Evolutionary conservation across 108 stramenopile species (phyloP).

Genomic region (Pseudonitzschia delicatissima): DNA sequence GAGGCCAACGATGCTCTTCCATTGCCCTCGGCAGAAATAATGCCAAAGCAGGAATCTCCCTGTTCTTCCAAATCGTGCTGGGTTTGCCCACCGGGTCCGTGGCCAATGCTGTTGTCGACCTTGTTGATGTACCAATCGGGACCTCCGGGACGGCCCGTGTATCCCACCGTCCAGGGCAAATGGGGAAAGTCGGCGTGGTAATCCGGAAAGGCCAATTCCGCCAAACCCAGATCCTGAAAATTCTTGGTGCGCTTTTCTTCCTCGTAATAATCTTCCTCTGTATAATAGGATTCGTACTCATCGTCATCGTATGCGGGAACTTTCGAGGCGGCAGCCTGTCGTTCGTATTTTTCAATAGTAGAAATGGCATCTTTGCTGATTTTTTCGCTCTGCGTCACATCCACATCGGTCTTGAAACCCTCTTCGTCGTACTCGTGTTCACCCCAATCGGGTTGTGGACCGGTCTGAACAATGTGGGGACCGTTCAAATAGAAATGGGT

Average conservation of each 20-base stretch:
- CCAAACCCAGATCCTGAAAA: constrained; percentile 44
- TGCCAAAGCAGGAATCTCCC: constrained; percentile 90
- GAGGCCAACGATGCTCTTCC: neutral
- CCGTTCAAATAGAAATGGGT: constrained; percentile 73
- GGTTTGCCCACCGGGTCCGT: constrained; percentile 85
- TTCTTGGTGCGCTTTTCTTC: constrained; percentile 19
- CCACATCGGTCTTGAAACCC: neutral
- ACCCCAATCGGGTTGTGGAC: constrained; percentile 34
- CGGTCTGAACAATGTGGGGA: constrained; percentile 82
- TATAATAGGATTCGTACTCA: neutral
- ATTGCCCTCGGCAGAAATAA: constrained; percentile 37
- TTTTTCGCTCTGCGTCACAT: constrained; percentile 1
- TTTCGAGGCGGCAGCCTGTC: neutral
- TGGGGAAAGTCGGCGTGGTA: constrained; percentile 73
- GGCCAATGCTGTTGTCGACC: constrained; percentile 74
- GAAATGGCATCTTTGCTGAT: neutral
- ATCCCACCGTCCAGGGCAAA: constrained; percentile 72
- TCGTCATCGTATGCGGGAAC: constrained; percentile 1
- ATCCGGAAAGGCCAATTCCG: constrained; percentile 73
- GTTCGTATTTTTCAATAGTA: neutral
- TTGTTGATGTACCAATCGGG: constrained; percentile 92
- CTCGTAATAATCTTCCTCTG: neutral
- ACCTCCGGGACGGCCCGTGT: constrained; percentile 86
- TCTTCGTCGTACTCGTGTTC: constrained; percentile 11
- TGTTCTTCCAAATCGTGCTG: constrained; percentile 73